Base-by-base conservation (phyloP, 805 yeast genomes). In the Lipomyces yamanashiensis region DNA sequence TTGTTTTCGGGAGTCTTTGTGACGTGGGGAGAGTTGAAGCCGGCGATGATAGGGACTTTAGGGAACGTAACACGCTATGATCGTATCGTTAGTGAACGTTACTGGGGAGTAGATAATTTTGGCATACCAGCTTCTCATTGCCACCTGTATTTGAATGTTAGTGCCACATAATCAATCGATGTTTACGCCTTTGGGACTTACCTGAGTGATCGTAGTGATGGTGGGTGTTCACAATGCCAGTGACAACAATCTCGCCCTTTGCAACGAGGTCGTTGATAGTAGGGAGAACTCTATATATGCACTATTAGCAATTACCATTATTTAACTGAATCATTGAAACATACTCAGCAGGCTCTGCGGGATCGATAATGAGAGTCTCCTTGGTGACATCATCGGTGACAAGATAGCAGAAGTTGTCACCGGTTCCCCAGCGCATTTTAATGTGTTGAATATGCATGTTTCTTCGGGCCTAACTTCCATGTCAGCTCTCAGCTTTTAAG, bases 151-250 rank as follows among this genome's bases (percentile, higher is more conserved):
- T 58, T 51, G 1, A 13, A 13, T 43, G 21, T 45, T 17, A 51
- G 44, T 37, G 41, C 9, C 40, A 40, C 9, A 1, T 7, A 39
- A 15, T 17, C 17, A 39, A 19, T 47, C 66, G 62, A 81, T 63
- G 17, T 75, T 76, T 23, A 7, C 1, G 8, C 1, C 17, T 9
- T 19, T 78, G 76, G 72, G 92, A 92, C 1, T 98, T 98, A 23
- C 90, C 97, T 1, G 97, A 81, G 76, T 95, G 99, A 74, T 95
- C 99, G 73, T 86, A 85, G 75, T 95, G 99, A 74, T 95, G 99
- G 74, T 95, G 99, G 0, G 98, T 95, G 76, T 95, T 95, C 13
- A 90, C 96, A 62, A 95, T 88, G 1, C 93, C 90, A 50, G 80
- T 81, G 58, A 95, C 76, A 56, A 87, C 83, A 45, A 82, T 76